phyloP scores from a whole-genome alignment of 2,329 filamentous ascomycete genomes.

The Allantophomopsis cytisporea region DNA sequence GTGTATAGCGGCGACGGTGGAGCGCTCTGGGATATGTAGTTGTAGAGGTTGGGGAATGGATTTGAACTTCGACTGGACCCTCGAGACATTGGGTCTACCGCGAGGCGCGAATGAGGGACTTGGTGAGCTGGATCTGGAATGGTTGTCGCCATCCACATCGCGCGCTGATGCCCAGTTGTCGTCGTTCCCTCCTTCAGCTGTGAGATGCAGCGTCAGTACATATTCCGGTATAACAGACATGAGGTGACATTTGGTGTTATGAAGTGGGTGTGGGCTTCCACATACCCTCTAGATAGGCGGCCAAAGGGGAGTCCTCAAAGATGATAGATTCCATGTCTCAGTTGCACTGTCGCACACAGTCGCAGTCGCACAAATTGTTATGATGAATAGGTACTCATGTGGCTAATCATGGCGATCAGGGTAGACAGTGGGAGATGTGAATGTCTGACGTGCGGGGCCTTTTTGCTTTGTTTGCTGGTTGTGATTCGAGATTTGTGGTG shows the following conservation, averaged over 20 bases:
- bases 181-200: conserved; percentile 30
- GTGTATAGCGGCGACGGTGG: conserved; percentile 29
- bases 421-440: too few relatives aligned
- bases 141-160: conserved; percentile 2
- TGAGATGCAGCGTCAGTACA: too few relatives aligned
- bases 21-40: conserved; percentile 25
- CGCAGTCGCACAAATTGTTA: too few relatives aligned
- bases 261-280: neutral
- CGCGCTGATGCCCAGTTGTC: conserved; percentile 15
- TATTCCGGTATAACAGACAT: conserved; percentile 3
- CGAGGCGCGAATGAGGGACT: conserved; percentile 35
- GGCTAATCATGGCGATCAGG: too few relatives aligned
- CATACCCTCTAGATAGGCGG: conserved; percentile 78
- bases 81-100: conserved; percentile 29
- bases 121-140: conserved; percentile 11
- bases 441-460: too few relatives aligned
- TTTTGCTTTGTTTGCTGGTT: too few relatives aligned
- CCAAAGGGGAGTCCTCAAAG: conserved; percentile 76
- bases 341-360: too few relatives aligned
- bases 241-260: conserved; percentile 1
- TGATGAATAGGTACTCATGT: too few relatives aligned
- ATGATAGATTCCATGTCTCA: conserved; percentile 70
- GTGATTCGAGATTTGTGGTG: too few relatives aligned
- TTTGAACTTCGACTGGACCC: conserved; percentile 37
- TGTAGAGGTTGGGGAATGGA: conserved; percentile 28